Base-by-base conservation (phyloP, 2,329 filamentous ascomycete species). In the Elsinoe necatrix region DNA sequence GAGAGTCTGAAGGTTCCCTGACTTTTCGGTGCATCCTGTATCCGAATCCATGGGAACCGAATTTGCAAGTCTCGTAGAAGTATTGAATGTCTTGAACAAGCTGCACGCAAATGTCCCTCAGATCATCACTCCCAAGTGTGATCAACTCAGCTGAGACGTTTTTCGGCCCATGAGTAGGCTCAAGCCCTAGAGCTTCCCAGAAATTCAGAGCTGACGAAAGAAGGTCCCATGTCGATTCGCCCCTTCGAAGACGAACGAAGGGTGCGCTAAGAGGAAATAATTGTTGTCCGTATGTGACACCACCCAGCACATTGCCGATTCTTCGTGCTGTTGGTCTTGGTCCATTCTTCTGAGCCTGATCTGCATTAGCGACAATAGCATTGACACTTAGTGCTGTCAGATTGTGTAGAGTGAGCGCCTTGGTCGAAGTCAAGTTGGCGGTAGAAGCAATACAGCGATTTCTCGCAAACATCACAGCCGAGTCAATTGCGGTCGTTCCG, bases 151-250 rank as follows among this genome's bases (percentile, higher is more conserved):
- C 80, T 34, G 79, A 77, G 27, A 93, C 73, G 59, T 92, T 81
- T 68, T 95, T 95, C 6, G 75, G 66, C 0, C 87, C 86, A 58
- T 81, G 81, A 7, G 81, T 81, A 2, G 89, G 89, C 1, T 82
- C 82, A 1, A 95, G 76, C 0, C 87, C 86, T 16, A 95, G 73
- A 47, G 84, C 83, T 66, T 93, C 88, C 89, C 89, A 95, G 65
- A 93, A 95, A 0, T 79, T 73, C 18, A 92, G 73, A 0, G 87
- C 85, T 0, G 87, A 81, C 1, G 89, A 86, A 20, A 92, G 74
- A 37, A 95, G 75, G 9, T 89, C 88, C 57, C 90, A 79, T 48
- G 80, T 80, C 1, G 78, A 77, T 37, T 89, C 85, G 18, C 83
- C 80, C 55, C 88, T 79, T 50, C 84, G 83, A 9, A 95, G 75